Conservation (phyloP, 1,284 basidiomycete genomes). For the Cutaneotrichosporon sp. region DNA sequence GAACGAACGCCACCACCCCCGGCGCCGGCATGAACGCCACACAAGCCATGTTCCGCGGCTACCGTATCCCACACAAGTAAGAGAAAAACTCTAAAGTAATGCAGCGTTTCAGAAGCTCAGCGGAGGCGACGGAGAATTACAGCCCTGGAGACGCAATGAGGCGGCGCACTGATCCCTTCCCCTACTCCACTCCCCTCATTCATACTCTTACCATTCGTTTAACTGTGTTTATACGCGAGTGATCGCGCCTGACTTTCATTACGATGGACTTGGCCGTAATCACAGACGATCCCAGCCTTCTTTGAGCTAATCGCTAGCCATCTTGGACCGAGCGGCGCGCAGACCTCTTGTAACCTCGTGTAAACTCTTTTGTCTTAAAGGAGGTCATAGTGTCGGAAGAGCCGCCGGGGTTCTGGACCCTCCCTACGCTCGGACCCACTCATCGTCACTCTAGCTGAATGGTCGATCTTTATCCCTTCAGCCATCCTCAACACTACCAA, state of each 20-base stretch:
- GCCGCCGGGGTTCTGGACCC: not conserved
- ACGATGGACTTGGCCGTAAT: not conserved
- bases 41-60: constrained; percentile 8
- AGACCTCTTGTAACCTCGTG: not conserved
- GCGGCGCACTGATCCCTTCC: not conserved
- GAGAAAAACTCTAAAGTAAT: not conserved
- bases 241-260: not conserved
- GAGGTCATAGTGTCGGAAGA: not conserved
- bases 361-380: not conserved
- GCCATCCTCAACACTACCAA: too few relatives aligned
- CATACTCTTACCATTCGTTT: not conserved
- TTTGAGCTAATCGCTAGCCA: not conserved
- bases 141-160: not conserved
- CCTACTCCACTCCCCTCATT: accelerated
- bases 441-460: not conserved
- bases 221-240: not conserved
- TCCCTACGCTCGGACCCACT: not conserved
- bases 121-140: not conserved
- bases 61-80: constrained; percentile 12
- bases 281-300: not conserved
- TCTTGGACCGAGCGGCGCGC: not conserved
- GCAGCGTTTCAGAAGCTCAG: not conserved
- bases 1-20: not conserved
- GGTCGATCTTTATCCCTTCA: too few relatives aligned
- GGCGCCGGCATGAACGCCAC: not conserved